A percentile compares a stretch with the other conserved stretches of the same genome.
Conservation (phyloP, 169 alveolate species). For the Babesia sp. region DNA sequence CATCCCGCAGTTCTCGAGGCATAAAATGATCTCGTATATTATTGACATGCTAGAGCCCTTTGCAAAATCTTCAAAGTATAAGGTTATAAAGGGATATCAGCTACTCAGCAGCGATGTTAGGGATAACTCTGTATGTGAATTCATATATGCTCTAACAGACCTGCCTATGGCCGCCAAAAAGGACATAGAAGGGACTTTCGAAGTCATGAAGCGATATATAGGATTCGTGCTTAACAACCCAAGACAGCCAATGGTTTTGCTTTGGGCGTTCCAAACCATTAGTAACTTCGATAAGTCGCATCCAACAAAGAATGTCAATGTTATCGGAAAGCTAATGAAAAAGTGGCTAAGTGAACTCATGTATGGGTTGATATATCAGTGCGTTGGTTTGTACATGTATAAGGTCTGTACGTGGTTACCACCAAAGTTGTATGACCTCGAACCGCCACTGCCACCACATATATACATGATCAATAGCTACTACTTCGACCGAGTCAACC, state of each 20-base stretch:
- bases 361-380: constrained; percentile 43
- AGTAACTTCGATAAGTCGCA: constrained; percentile 44
- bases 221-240: constrained; percentile 33
- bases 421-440: constrained; percentile 50
- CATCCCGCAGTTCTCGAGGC: constrained; percentile 43
- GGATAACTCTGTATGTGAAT: constrained; percentile 52
- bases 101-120: constrained; percentile 34
- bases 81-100: constrained; percentile 37
- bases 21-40: constrained; percentile 29
- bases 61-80: constrained; percentile 40
- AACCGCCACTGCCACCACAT: constrained; percentile 61
- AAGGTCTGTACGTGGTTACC: constrained; percentile 59
- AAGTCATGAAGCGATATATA: constrained; percentile 36
- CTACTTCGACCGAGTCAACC: constrained; percentile 34
- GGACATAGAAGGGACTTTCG: constrained; percentile 43
- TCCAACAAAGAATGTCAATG: constrained; percentile 45
- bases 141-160: constrained; percentile 35
- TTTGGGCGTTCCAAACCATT: constrained; percentile 49
- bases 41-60: constrained; percentile 66
- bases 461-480: constrained; percentile 33
- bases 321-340: constrained; percentile 25
- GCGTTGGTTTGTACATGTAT: constrained; percentile 54
- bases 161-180: constrained; percentile 22
- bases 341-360: constrained; percentile 41
- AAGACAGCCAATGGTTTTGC: constrained; percentile 55